Evolutionary conservation across 2,329 filamentous ascomycete species (phyloP), one percentile per base, ranked within the genome.

Genomic region (Talaromyces sp.): DNA sequence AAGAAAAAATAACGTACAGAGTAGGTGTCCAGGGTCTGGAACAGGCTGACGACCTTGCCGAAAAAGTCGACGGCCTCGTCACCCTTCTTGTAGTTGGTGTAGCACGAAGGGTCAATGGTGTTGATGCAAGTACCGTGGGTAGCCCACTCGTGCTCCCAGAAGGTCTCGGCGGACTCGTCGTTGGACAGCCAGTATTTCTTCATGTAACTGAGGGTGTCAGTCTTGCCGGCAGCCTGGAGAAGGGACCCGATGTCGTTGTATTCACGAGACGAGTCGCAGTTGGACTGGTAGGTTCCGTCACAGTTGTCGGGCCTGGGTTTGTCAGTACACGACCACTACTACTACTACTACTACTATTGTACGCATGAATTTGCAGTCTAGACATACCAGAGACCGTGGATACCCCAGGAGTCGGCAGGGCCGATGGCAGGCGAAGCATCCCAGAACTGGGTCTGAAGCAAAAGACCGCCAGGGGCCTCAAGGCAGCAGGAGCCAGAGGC

Each of bases 91-190:
- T 83, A 82, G 59, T 81, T 75, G 41, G 77, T 76, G 75, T 90
- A 90, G 79, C 88, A 90, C 21, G 75, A 69, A 0, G 86, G 82
- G 2, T 86, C 76, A 52, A 90, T 82, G 0, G 88, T 90, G 69
- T 84, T 86, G 68, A 90, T 85, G 75, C 88, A 90, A 13, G 87
- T 89, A 32, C 84, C 88, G 71, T 90, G 87, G 72, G 89, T 89
- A 71, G 81, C 80, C 83, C 86, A 90, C 70, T 90, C 88, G 73
- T 89, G 86, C 66, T 84, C 80, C 88, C 88, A 90, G 67, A 90
- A 83, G 29, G 68, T 73, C 66, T 85, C 82, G 65, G 82, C 80
- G 31, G 81, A 70, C 49, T 82, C 83, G 43, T 79, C 64, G 69
- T 84, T 79, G 67, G 82, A 80, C 65, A 83, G 81, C 85, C 84